Evolutionary conservation across 1,139 yeast species (phyloP).

Genomic region (Sugiyamaella xylanicola): DNA sequence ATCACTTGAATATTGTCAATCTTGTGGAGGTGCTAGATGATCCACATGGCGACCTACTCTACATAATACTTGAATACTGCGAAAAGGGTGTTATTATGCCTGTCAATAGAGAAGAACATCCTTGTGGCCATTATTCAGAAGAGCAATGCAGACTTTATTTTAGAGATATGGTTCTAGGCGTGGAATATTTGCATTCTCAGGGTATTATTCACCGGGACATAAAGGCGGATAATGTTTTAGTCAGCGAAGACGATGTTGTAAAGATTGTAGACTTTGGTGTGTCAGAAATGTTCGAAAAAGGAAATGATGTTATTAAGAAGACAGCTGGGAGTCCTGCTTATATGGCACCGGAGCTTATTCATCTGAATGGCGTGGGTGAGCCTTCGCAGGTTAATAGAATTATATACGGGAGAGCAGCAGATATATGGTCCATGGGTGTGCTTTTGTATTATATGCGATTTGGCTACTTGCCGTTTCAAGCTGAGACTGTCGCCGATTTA

Average conservation of each 20-base stretch:
- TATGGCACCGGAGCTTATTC: slow-evolving; percentile 78
- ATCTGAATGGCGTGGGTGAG: slow-evolving; percentile 38
- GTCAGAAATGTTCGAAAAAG: slow-evolving; percentile 63
- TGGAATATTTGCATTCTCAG: slow-evolving; percentile 88
- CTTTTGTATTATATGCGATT: slow-evolving; percentile 49
- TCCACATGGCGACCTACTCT: slow-evolving; percentile 66
- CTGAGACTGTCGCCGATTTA: slow-evolving; percentile 53
- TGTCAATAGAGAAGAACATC: slow-evolving; percentile 13
- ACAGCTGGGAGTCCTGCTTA: slow-evolving; percentile 89
- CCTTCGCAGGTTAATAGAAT: slow-evolving; percentile 11
- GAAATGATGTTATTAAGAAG: slow-evolving; percentile 52
- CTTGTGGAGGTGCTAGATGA: slow-evolving; percentile 80
- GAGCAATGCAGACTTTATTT: slow-evolving; percentile 52
- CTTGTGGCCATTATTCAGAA: slow-evolving; percentile 39
- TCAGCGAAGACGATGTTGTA: slow-evolving; percentile 71
- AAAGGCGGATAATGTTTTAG: slow-evolving; percentile 87
- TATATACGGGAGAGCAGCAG: slow-evolving; percentile 66
- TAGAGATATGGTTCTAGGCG: slow-evolving; percentile 82
- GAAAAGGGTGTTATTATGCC: slow-evolving; percentile 48
- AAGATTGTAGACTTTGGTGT: slow-evolving; percentile 97
- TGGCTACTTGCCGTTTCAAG: slow-evolving; percentile 47
- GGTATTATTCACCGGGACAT: slow-evolving; percentile 95
- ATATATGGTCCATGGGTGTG: slow-evolving; percentile 80
- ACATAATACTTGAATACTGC: slow-evolving; percentile 78
- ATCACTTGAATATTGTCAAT: slow-evolving; percentile 79